A percentile compares a stretch with the other conserved stretches of the same genome.
Conservation (phyloP, 768 basidiomycete genomes). For the Sistotremastrum suecicum region DNA sequence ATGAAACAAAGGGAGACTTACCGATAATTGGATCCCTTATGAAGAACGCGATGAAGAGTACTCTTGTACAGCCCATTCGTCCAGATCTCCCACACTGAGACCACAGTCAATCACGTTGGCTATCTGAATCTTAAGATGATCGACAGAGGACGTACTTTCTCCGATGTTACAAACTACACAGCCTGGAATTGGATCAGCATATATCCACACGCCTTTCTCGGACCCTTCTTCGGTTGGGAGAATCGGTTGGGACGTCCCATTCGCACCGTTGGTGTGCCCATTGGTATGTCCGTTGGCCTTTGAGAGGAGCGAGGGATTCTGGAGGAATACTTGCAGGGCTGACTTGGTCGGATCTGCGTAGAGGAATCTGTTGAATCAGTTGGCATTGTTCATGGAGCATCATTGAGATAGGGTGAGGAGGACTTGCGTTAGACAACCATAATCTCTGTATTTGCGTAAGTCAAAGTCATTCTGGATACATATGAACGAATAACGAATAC, state of each 20-base stretch:
- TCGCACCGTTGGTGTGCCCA: not conserved
- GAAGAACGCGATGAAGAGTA: conserved; percentile 83
- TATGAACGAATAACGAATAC: conserved; percentile 21
- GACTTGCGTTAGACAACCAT: conserved; percentile 75
- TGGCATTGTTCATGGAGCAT: conserved; percentile 2
- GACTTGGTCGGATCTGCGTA: conserved; percentile 66
- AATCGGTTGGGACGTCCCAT: conserved; percentile 14
- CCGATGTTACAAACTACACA: conserved; percentile 88
- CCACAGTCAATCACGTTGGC: not conserved
- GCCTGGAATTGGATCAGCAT: conserved; percentile 69
- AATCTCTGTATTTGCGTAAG: conserved; percentile 40
- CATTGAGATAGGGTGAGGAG: not conserved
- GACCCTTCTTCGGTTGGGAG: conserved; percentile 38
- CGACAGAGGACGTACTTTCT: conserved; percentile 44
- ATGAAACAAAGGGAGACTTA: conserved; percentile 7
- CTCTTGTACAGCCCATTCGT: conserved; percentile 76
- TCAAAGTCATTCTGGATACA: not conserved
- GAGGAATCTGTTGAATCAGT: conserved; percentile 46
- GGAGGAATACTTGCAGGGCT: conserved; percentile 72
- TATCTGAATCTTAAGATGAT: not conserved
- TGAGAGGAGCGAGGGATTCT: conserved; percentile 20
- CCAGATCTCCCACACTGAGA: conserved; percentile 84
- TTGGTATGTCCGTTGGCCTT: conserved; percentile 8
- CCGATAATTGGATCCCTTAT: conserved; percentile 57
- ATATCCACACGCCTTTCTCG: conserved; percentile 62